Base-by-base conservation (phyloP, 2,329 filamentous ascomycete genomes). In the Mariannaea sp. region DNA sequence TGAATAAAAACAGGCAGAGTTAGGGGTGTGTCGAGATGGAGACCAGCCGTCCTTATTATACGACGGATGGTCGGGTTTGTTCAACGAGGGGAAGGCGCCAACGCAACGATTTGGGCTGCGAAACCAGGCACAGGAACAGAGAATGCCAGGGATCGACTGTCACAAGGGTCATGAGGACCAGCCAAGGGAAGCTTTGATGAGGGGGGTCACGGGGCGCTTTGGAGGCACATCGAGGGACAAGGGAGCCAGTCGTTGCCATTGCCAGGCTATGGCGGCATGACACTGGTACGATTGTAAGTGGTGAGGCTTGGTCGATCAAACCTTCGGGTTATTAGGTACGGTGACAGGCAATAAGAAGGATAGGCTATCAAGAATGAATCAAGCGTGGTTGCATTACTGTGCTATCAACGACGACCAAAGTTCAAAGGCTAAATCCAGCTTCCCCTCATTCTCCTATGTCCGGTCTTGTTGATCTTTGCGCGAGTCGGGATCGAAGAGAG, bases 31-130 rank as follows among this genome's bases (percentile, higher is more conserved):
- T 20, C 55, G 56, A 51, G 47, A 58, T 57, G 58, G 57, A 59
- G 59, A 61, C 35, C 9, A 50, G 56, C 60, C 53, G 58, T 60
- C 60, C 59, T 65, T 65, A 64, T 65, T 62, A n/a, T 60, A 50
- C 53, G 54, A 50, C 13, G 22, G 24, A 12, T 29, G 30, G 30
- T 10, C 39, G 24, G 38, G 19, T 22, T 35, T 16, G 12, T 36
- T 49, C 46, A 2, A 42, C 32, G 30, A 49, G 33, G 36, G 30
- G 44, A 33, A 47, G 42, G 42, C 32, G 41, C 38, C 35, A 32
- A 40, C 22, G 41, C 33, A 30, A 32, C 50, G 38, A 40, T 30
- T 17, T 39, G 44, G 20, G 29, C 42, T n/a, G 55, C 56, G 53
- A 51, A 50, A 55, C 50, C 55, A 60, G 27, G 60, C 55, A 63